Evolutionary conservation across 1,284 basidiomycete genomes (phyloP), one percentile per base, ranked within the genome.

Genomic region (Amylostereum areolatum): DNA sequence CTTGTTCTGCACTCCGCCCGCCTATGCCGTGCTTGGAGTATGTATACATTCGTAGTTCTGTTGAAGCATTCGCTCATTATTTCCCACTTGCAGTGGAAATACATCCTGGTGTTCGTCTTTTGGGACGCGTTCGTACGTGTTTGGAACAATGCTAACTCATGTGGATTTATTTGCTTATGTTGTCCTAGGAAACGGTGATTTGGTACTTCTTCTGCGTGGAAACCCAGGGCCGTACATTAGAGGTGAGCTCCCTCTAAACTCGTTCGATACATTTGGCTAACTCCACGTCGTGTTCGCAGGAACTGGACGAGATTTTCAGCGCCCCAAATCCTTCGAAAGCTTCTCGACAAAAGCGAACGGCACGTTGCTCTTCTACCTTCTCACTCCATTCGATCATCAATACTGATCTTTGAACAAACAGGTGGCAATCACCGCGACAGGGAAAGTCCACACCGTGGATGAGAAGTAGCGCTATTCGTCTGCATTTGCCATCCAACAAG

Each of bases 161-260:
- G 1, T 43, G 1, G 28, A 28, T 9, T 10, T 2, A 12, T 24
- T 31, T 27, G 25, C 3, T 24, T 37, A 2, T 42, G 9, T 31
- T 42, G 4, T 37, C 25, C 11, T 28, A 47, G 45, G 66, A 67
- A 51, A 58, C 63, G 3, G 35, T 60, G 28, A 50, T 63, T n/a
- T 69, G 67, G 66, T 66, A 62, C 49, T 57, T 68, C 52, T 60
- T 66, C 49, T 62, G 62, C 50, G 64, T 71, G 49, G 69, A 70
- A 53, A 66, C 66, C 24, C 32, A 49, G 48, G 48, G 43, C 28
- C 31, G 48, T 12, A 49, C 48, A 24, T 25, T 49, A 36, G 48
- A 49, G 48, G 48, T 49, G 24, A n/a, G 48, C n/a, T 30, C 9
- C 7, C 28, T 25, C 9, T 37, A n/a, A 7, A 1, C 6, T 7